Conservation (phyloP, 1,284 basidiomycete species). For the Rhodotorula sp. region DNA sequence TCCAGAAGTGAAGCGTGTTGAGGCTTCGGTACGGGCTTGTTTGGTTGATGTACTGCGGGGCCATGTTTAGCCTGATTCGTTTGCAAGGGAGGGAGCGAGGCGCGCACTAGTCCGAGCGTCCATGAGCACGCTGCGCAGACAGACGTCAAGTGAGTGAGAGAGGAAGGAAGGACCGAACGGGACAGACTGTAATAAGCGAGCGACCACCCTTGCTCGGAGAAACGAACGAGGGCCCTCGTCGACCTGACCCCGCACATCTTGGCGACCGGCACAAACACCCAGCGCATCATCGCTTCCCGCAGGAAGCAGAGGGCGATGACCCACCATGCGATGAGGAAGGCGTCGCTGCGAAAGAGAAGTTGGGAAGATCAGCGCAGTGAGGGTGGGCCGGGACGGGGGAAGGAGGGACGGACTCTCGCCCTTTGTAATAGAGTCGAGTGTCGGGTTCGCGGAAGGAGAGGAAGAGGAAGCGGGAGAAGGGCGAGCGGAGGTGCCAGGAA, state of each 20-base stretch:
- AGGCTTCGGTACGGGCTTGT: slow-evolving; percentile 68
- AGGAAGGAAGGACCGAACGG: neutral
- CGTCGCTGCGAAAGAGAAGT: slow-evolving; percentile 38
- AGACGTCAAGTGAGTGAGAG: neutral
- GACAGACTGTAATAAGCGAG: slow-evolving; percentile 61
- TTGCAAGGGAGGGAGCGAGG: neutral
- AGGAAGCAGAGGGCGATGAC: slow-evolving; percentile 76
- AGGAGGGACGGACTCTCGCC: slow-evolving; percentile 27
- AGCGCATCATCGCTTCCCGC: slow-evolving; percentile 70
- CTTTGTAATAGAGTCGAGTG: slow-evolving; percentile 34
- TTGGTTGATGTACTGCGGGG: slow-evolving; percentile 68
- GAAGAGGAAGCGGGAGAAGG: slow-evolving; percentile 29
- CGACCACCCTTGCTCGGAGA: slow-evolving; percentile 93
- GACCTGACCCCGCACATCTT: slow-evolving; percentile 57
- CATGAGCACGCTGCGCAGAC: slow-evolving; percentile 58
- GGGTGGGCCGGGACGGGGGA: neutral
- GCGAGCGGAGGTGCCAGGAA: slow-evolving; percentile 20
- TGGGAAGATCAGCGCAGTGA: neutral
- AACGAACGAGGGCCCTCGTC: slow-evolving; percentile 64
- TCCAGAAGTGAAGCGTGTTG: slow-evolving; percentile 71
- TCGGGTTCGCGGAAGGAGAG: slow-evolving; percentile 35
- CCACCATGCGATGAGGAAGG: slow-evolving; percentile 68
- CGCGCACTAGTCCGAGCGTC: slow-evolving; percentile 74
- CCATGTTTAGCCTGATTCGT: neutral
- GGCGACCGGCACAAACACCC: slow-evolving; percentile 73